phyloP scores from a whole-genome alignment of 2,329 filamentous ascomycete genomes.

The Phaeoacremonium minimum region DNA sequence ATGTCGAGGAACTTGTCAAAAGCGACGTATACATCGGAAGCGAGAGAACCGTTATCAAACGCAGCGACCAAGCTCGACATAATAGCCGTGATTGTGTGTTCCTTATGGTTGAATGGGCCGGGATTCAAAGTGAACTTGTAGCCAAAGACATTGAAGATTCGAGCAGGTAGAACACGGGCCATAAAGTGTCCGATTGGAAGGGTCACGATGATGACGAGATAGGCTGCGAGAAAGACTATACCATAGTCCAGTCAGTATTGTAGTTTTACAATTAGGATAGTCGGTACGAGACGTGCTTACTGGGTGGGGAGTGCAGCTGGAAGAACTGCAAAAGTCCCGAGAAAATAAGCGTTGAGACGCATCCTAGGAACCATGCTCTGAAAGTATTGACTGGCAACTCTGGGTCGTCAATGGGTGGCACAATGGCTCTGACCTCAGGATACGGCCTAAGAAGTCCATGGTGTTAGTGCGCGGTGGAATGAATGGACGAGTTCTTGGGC shows the following conservation, averaged over 20 bases:
- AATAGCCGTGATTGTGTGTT: slow-evolving; percentile 54
- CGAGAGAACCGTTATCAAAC: slow-evolving; percentile 13
- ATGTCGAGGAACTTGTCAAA: slow-evolving; percentile 12
- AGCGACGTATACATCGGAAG: slow-evolving; percentile 15
- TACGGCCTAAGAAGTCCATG: slow-evolving; percentile 38
- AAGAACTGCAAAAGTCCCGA: slow-evolving; percentile 55
- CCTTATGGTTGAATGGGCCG: slow-evolving; percentile 54
- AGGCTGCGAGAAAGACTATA: slow-evolving; percentile 13
- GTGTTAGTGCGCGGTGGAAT: too few relatives aligned
- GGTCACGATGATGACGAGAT: slow-evolving; percentile 9
- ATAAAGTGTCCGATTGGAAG: slow-evolving; percentile 21
- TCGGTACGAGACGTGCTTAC: too few relatives aligned
- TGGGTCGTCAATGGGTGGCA: slow-evolving; percentile 52
- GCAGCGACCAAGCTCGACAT: slow-evolving; percentile 40
- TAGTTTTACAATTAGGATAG: too few relatives aligned
- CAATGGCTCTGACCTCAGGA: slow-evolving; percentile 51
- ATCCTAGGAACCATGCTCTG: slow-evolving; percentile 48
- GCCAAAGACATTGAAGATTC: slow-evolving; percentile 17
- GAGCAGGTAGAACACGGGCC: slow-evolving; percentile 46
- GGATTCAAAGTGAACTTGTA: slow-evolving; percentile 44
- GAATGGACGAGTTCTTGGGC: too few relatives aligned
- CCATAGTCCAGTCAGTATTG: too few relatives aligned
- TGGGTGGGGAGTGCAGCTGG: slow-evolving; percentile 45
- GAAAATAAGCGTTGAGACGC: slow-evolving; percentile 43
- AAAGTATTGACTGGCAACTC: slow-evolving; percentile 47